Conservation (phyloP, 345 rosid species). For the Cardamine chenopodiifolia region DNA sequence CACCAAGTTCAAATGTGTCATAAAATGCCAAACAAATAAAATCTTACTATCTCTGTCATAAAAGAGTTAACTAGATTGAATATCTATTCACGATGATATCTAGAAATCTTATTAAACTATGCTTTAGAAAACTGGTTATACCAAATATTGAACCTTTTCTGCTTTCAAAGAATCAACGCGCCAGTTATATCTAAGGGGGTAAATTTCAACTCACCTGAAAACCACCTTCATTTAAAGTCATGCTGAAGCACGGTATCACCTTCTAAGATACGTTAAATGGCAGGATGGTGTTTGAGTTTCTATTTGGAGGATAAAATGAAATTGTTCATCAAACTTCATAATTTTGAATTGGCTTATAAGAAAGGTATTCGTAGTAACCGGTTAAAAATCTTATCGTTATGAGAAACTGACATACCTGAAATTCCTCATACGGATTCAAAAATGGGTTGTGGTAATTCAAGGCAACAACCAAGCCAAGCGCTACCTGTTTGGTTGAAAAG, state of each 20-base stretch:
- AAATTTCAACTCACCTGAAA: conserved; percentile 68
- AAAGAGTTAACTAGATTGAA: neutral
- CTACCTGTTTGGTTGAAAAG: conserved; percentile 56
- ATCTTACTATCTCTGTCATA: neutral
- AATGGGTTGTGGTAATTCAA: conserved; percentile 83
- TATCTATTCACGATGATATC: neutral
- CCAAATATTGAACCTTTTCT: neutral
- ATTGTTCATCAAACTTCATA: neutral
- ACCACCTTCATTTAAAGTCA: conserved; percentile 96
- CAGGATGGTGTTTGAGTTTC: conserved; percentile 96
- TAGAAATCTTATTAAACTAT: neutral
- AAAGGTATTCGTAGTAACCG: neutral
- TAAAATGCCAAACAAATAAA: neutral
- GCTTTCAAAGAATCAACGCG: conserved; percentile 6
- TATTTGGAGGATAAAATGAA: conserved; percentile 29
- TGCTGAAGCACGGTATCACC: conserved; percentile 91
- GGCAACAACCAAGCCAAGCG: conserved; percentile 88
- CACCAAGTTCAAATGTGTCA: conserved; percentile 59
- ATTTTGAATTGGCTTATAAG: neutral
- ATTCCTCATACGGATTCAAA: conserved; percentile 88
- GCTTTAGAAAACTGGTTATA: neutral
- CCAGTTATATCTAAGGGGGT: neutral
- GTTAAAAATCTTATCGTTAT: neutral
- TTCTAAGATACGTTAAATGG: conserved; percentile 74
- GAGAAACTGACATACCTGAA: conserved; percentile 60